Evolutionary conservation across 768 basidiomycete genomes (phyloP).

Genomic region (Agrocybe pediades): DNA sequence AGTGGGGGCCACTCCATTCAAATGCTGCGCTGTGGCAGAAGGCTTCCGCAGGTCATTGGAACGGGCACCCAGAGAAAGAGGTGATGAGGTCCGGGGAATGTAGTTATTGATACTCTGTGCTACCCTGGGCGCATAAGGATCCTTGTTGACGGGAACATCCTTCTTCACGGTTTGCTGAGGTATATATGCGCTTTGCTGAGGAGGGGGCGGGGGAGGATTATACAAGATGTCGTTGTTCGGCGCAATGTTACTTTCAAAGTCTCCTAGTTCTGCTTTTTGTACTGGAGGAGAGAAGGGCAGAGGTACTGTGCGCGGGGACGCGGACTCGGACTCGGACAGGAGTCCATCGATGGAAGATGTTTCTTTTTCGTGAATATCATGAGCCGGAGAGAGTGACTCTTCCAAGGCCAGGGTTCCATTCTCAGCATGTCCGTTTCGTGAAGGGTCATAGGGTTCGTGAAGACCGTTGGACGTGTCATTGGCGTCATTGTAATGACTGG

Average conservation of each 20-base stretch:
- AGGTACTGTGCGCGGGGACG: conserved; percentile 21
- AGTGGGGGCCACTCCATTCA: conserved; percentile 5
- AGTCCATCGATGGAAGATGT: not conserved
- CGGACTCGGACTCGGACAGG: not conserved
- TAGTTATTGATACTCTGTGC: conserved; percentile 20
- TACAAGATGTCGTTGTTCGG: not conserved
- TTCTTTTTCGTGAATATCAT: not conserved
- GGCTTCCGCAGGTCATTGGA: conserved; percentile 19
- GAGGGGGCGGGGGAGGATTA: not conserved
- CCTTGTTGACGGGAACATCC: conserved; percentile 9
- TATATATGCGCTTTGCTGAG: conserved; percentile 15
- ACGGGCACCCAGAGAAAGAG: conserved; percentile 29
- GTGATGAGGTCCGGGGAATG: conserved; percentile 34
- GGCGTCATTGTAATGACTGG: not conserved
- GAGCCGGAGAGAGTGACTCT: not conserved
- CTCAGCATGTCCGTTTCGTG: not conserved
- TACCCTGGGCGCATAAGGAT: conserved; percentile 36
- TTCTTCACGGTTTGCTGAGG: conserved; percentile 10
- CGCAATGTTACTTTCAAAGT: not conserved
- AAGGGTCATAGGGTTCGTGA: not conserved
- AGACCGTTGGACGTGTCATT: not conserved
- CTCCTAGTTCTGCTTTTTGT: conserved; percentile 4
- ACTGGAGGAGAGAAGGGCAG: conserved; percentile 23
- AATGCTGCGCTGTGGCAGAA: conserved; percentile 3
- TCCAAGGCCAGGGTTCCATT: not conserved